Conservation (phyloP, 1,139 yeast species). For the Komagataea norvegica region DNA sequence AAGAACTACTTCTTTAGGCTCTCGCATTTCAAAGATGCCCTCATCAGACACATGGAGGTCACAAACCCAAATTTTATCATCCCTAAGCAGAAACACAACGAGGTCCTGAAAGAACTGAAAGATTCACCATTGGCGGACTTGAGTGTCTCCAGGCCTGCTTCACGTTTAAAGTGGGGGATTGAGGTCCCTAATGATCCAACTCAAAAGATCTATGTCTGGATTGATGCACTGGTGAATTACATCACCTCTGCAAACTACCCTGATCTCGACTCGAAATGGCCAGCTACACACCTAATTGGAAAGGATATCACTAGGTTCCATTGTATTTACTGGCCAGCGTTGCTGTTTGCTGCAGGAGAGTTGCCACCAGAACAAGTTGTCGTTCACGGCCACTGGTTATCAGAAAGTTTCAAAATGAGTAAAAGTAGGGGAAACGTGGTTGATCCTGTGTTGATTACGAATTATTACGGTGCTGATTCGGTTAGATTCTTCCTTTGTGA, state of each 20-base stretch:
- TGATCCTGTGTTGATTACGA: conserved; percentile 67
- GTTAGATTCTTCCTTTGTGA: conserved; percentile 73
- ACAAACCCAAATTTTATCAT: conserved; percentile 51
- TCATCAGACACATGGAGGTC: conserved; percentile 44
- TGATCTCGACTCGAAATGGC: conserved; percentile 22
- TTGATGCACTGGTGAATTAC: conserved; percentile 88
- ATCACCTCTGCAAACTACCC: conserved; percentile 72
- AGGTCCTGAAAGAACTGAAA: conserved; percentile 55
- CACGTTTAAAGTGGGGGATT: conserved; percentile 84
- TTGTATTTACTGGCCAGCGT: conserved; percentile 92
- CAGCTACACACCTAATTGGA: conserved; percentile 77
- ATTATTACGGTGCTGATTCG: conserved; percentile 66
- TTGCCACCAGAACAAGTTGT: conserved; percentile 68
- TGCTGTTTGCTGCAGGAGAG: conserved; percentile 75
- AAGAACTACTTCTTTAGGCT: conserved; percentile 82
- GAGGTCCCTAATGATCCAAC: conserved; percentile 75
- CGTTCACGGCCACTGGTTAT: conserved; percentile 94
- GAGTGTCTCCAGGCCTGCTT: conserved; percentile 77
- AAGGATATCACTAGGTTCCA: conserved; percentile 89
- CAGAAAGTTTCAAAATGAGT: conserved; percentile 89
- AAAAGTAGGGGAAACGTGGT: conserved; percentile 94
- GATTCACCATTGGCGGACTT: conserved; percentile 53
- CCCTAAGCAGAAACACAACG: conserved; percentile 56
- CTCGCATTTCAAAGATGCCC: conserved; percentile 49
- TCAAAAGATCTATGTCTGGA: conserved; percentile 93